Percentiles rank a stretch among this genome's conserved stretches.
Conservation (phyloP, 2,329 filamentous ascomycete species). For the Colletotrichum theobromicola region DNA sequence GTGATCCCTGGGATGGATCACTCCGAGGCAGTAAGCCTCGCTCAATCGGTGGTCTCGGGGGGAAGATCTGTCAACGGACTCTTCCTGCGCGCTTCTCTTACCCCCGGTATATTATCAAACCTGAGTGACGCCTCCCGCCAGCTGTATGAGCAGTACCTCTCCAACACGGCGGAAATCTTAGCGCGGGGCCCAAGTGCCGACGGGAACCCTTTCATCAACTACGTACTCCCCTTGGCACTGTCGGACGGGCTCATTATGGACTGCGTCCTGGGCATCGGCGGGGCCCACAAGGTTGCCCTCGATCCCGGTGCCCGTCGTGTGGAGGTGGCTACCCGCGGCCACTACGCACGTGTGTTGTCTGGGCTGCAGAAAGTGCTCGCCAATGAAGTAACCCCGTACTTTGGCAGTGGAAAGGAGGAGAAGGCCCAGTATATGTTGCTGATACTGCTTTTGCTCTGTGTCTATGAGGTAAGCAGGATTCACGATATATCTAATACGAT, state of each 20-base stretch:
- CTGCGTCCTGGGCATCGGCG: neutral
- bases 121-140: neutral
- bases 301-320: neutral
- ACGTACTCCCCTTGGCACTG: neutral
- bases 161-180: neutral
- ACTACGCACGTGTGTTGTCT: neutral
- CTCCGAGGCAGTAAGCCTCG: neutral
- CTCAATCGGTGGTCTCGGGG: neutral
- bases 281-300: neutral
- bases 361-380: neutral
- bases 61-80: accelerated
- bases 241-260: neutral
- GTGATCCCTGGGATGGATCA: neutral
- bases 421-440: neutral
- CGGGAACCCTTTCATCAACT: neutral
- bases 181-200: neutral
- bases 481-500: neutral
- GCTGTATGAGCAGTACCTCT: neutral
- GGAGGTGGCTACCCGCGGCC: neutral
- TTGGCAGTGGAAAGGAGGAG: neutral
- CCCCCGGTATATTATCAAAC: neutral
- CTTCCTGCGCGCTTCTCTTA: neutral
- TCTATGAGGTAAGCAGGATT: neutral
- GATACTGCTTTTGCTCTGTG: neutral
- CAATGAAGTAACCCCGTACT: neutral